Base-by-base conservation (phyloP, 176 grass and related monocot species). In the Aegilops speltoides region DNA sequence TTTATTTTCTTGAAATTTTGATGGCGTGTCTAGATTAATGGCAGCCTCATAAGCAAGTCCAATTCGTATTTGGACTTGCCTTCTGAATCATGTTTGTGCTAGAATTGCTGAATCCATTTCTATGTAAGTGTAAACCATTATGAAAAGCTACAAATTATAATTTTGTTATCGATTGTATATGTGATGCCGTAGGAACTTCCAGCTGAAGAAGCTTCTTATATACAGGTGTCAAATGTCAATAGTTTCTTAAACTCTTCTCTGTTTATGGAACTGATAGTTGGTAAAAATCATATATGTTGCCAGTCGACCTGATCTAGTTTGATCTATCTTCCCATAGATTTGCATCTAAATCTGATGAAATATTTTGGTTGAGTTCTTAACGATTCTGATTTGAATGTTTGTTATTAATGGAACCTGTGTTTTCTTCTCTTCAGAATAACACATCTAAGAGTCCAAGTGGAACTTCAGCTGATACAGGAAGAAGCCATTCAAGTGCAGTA, bases 391-490 rank as follows among this genome's bases (percentile, higher is more conserved):
- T 82, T 77, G 17, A 63, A 48, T 63, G 31, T 37, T 46, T 22
- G n/a, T 68, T 85, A 77, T 80, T 81, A 20, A 71, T 77, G 64
- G 25, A 24, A 32, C 29, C 16, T 70, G 16, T 76, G 60, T 61
- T 81, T 65, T 79, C 73, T 76, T 34, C 65, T 36, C 28, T 88
- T 26, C 81, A 96, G 97, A 82, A 81, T 89, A 91, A 34, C 24
- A 76, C 43, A 77, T 93, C 77, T 77, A 83, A 91, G 72, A 84
- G 64, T 79, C 77, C 38, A 77, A 82, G 71, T 7, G 87, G 77
- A 91, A 48, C 60, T 85, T 65, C 85, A 83, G 52, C 82, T 90
- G 91, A 90, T 80, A 87, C 85, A 83, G 87, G 45, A 33, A 50
- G 73, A 87, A 77, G 76, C 63, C 77, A 84, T 79, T 92, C 87